Evolutionary conservation across 2,329 filamentous ascomycete genomes (phyloP).

Genomic region (Hysterium pulicare): DNA sequence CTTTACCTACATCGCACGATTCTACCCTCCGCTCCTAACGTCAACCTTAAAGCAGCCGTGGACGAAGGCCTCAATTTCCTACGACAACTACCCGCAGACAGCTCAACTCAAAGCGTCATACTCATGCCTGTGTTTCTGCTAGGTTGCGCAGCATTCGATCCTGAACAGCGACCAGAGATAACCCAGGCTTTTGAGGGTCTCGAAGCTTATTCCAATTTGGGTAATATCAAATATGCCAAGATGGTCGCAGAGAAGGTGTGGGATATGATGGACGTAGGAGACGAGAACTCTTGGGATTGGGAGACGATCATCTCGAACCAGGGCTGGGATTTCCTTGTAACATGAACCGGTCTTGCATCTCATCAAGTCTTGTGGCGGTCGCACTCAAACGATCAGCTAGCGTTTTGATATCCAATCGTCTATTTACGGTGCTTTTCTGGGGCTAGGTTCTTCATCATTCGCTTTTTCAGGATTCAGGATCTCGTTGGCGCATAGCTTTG

Average conservation of each 20-base stretch:
- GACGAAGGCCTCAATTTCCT: slow-evolving; percentile 58
- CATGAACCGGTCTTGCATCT: no score
- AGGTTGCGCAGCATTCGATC: slow-evolving; percentile 58
- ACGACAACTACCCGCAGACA: slow-evolving; percentile 52
- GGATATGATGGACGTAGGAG: slow-evolving; percentile 57
- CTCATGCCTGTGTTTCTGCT: slow-evolving; percentile 61
- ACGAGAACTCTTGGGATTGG: slow-evolving; percentile 61
- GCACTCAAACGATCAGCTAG: no score
- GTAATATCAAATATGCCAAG: slow-evolving; percentile 57
- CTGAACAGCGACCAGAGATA: slow-evolving; percentile 54
- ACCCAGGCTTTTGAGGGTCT: slow-evolving; percentile 52
- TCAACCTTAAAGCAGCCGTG: slow-evolving; percentile 56
- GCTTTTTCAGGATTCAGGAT: no score
- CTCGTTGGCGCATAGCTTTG: no score
- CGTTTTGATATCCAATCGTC: no score
- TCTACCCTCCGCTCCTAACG: slow-evolving; percentile 52
- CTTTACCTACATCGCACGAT: slow-evolving; percentile 62
- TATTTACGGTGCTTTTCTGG: no score
- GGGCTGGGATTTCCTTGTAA: slow-evolving; percentile 60
- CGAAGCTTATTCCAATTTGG: slow-evolving; percentile 54
- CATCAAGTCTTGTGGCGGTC: no score
- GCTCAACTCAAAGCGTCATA: slow-evolving; percentile 57
- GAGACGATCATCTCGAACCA: slow-evolving; percentile 57
- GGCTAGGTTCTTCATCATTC: no score
- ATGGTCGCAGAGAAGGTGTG: slow-evolving; percentile 56